Evolutionary conservation across 306 rosid genomes (phyloP).

Genomic region (Lupinus albus): DNA sequence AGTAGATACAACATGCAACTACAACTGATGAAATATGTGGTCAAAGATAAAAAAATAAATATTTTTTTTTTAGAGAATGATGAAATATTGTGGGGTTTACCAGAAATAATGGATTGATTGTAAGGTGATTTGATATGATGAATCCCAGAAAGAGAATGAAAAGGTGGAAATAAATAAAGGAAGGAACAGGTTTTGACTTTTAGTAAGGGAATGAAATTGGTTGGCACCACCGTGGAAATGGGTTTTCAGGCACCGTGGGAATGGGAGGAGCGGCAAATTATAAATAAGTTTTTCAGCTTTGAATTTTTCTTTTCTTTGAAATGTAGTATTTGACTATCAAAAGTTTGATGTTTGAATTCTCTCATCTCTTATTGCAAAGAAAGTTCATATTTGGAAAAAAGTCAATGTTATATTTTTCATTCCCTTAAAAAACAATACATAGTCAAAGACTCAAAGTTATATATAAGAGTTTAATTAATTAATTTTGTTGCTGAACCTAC

Average conservation of each 20-base stretch:
- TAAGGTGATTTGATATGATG: not conserved
- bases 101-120: not conserved
- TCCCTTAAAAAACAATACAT: no score
- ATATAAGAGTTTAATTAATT: no score
- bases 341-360: no score
- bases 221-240: not conserved
- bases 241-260: conserved; percentile 28
- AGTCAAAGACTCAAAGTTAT: no score
- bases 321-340: no score
- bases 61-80: not conserved
- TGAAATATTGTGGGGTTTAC: conserved; percentile 19
- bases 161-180: not conserved
- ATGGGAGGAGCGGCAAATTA: conserved; percentile 8
- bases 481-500: no score
- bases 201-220: not conserved
- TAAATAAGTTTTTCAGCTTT: no score
- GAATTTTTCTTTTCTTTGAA: no score
- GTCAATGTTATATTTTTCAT: no score
- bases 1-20: not conserved
- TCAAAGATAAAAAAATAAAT: not conserved
- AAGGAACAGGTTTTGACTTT: not conserved
- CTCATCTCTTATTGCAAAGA: no score
- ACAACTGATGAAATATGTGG: conserved; percentile 13
- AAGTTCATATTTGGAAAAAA: no score
- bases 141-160: not conserved